Conservation (phyloP, 805 yeast species). For the Pichia insulana region DNA sequence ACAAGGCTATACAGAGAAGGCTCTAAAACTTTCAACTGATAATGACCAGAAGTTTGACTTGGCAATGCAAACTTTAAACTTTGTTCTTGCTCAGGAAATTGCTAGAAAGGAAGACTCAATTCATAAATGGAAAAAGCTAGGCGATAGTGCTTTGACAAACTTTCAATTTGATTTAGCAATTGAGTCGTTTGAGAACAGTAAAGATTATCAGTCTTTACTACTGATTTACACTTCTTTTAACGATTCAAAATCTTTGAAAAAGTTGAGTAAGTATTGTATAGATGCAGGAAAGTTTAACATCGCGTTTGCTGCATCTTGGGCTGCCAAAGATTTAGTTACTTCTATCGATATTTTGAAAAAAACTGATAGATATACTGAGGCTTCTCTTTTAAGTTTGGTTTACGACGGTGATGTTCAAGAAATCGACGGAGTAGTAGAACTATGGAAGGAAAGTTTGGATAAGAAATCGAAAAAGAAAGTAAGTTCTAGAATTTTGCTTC, state of each 20-base stretch:
- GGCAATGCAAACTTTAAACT: conserved; percentile 67
- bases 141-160: conserved; percentile 70
- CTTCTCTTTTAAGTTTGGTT: conserved; percentile 69
- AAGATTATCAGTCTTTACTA: conserved; percentile 74
- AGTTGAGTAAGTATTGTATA: conserved; percentile 60
- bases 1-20: conserved; percentile 80
- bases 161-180: conserved; percentile 81
- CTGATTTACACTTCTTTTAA: conserved; percentile 78
- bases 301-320: conserved; percentile 90
- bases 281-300: conserved; percentile 75
- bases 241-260: conserved; percentile 47
- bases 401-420: conserved; percentile 44
- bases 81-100: conserved; percentile 62
- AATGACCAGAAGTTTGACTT: conserved; percentile 87
- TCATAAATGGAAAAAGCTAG: conserved; percentile 84
- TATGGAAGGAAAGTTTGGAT: conserved; percentile 60
- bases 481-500: conserved; percentile 52
- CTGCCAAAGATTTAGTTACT: conserved; percentile 57
- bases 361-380: conserved; percentile 73
- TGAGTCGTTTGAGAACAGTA: conserved; percentile 67
- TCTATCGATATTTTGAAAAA: conserved; percentile 59
- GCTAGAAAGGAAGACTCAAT: conserved; percentile 46
- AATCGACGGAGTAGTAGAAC: conserved; percentile 37
- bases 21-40: conserved; percentile 76
- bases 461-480: conserved; percentile 44